Evolutionary conservation across 768 basidiomycete species (phyloP), one percentile per base, ranked within the genome.

Genomic region (Lactifluus pinguis): DNA sequence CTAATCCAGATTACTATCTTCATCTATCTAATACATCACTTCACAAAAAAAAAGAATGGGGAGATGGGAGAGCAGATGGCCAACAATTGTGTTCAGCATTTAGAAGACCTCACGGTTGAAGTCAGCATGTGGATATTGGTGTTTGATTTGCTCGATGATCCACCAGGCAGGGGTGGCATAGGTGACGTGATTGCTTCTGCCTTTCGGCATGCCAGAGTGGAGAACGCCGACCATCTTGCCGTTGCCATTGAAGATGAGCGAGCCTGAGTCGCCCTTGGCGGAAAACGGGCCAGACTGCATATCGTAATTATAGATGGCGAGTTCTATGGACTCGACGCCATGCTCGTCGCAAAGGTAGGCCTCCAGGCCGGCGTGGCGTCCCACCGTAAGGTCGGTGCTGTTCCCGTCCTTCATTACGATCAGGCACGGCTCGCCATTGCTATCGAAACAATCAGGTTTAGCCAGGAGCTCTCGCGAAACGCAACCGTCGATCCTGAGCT

Each of bases 181-280:
- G 14, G 65, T 66, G 57, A 66, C 56, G 29, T 66, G 65, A 48
- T 63, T 36, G 49, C 65, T 25, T 55, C 53, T 10, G 21, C 45
- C 45, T 25, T 47, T 10, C n/a, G 45, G 45, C 45, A 47, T 47
- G 9, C 45, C 19, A 25, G 45, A 47, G 57, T 66, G 60, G 34
- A 58, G 57, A 29, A 58, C 15, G 17, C 48, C 57, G 39, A 58
- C 49, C 49, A 58, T 49, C 9, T 50, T 15, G 42, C 70, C 72
- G 21, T 63, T 42, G 55, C 68, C 70, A 50, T 69, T 63, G 60
- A 68, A 64, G 66, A 76, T 69, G 60, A 72, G 68, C 1, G 74
- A 69, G 49, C 75, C 74, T 6, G 72, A 76, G 65, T 76, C 73
- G 5, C 75, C 73, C 39, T 68, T 65, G 51, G 39, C 67, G 2